Evolutionary conservation across 78 protist genomes (phyloP).

Genomic region (Dictyostelium brefeldianum): DNA sequence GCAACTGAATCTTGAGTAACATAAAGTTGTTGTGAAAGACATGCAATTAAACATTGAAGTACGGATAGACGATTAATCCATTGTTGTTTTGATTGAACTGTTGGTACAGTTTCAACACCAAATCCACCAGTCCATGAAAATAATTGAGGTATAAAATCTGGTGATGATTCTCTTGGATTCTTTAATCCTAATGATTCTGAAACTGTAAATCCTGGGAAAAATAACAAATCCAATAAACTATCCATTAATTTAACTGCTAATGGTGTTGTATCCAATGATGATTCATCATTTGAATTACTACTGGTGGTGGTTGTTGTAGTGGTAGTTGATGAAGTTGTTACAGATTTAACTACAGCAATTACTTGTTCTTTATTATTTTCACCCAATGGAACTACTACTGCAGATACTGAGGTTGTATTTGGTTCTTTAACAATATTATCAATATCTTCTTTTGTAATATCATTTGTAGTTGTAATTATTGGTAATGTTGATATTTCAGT

Average conservation of each 20-base stretch:
- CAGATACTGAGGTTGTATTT: neutral
- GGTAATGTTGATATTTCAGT: constrained; percentile 4
- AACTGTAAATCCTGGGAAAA: constrained; percentile 70
- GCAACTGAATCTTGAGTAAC: constrained; percentile 9
- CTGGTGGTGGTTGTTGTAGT: neutral
- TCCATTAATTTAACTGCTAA: constrained; percentile 52
- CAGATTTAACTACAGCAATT: neutral
- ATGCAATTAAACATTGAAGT: constrained; percentile 35
- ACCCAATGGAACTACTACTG: neutral
- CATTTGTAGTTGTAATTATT: neutral
- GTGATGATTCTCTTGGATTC: constrained; percentile 1
- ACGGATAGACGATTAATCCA: constrained; percentile 50
- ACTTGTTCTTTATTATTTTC: neutral
- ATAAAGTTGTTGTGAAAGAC: constrained; percentile 48
- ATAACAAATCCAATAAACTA: constrained; percentile 57
- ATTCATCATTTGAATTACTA: neutral
- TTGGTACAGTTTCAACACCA: constrained; percentile 49
- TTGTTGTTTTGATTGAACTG: neutral
- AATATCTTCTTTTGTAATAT: neutral
- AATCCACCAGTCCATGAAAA: constrained; percentile 44
- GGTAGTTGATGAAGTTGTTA: neutral
- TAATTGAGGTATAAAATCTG: constrained; percentile 9
- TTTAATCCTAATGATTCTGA: constrained; percentile 9
- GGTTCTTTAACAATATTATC: neutral
- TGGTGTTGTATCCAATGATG: neutral